phyloP scores from a whole-genome alignment of 2,329 filamentous ascomycete genomes.

The Colletotrichum lupini region DNA sequence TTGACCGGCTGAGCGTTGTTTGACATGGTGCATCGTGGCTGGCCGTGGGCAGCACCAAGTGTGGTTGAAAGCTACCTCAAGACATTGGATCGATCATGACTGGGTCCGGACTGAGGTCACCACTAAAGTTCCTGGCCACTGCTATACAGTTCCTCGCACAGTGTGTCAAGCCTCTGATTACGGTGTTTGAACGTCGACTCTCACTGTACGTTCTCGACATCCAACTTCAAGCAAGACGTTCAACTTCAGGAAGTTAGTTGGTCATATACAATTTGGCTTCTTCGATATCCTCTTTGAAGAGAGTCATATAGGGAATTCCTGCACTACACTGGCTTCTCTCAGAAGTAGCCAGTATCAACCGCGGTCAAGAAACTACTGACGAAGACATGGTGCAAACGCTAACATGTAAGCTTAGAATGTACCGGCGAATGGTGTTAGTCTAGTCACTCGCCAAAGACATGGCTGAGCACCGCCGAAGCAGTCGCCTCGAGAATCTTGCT shows the following conservation, averaged over 20 bases:
- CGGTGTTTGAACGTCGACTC: background rate
- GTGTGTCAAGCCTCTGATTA: background rate
- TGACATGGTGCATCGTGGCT: constrained; percentile 39
- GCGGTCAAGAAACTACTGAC: too few species aligned
- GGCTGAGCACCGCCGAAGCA: background rate
- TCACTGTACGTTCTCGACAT: background rate
- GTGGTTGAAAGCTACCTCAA: background rate
- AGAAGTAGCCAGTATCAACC: background rate
- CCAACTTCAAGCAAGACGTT: background rate
- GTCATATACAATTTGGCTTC: too few species aligned
- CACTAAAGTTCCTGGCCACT: background rate
- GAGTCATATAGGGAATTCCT: too few species aligned
- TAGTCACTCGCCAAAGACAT: background rate
- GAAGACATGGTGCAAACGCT: background rate
- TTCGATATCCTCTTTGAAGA: background rate
- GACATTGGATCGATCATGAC: background rate
- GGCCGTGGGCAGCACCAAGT: background rate
- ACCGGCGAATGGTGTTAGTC: background rate
- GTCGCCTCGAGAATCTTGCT: background rate
- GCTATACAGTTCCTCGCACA: background rate
- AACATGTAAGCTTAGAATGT: background rate
- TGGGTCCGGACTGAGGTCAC: background rate
- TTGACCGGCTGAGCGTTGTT: constrained; percentile 77
- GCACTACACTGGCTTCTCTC: background rate
- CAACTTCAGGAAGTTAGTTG: background rate